Base-by-base conservation (phyloP, 306 rosid species). In the Cucurbita maxima region DNA sequence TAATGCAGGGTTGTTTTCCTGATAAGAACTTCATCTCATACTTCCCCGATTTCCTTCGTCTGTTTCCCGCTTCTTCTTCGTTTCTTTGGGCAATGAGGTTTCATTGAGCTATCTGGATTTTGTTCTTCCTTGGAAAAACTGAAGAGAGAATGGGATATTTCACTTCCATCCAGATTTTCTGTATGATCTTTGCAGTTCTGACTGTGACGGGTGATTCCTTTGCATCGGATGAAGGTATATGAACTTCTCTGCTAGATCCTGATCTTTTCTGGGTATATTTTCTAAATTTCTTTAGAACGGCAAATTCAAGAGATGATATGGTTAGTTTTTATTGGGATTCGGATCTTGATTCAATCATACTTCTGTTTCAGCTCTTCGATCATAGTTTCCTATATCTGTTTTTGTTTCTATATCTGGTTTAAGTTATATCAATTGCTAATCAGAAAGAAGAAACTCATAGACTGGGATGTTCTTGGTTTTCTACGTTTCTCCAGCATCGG, bases 221-320 rank as follows among this genome's bases (percentile, higher is more conserved):
- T 57, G 80, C 86, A 71, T 51, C 82, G 52, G 75, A 85, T 22
- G 98, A 93, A 90, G 97, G 98, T 93, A 73, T 10, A 71, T 73
- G 53, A 7, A 62, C 58, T 48, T 30, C n/a, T 69, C 43, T 76
- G 58, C 76, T 79, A 84, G 97, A 88, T 93, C 97, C 84, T 78
- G 81, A 68, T 51, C 20, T 63, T 71, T 69, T 48, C 5, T 12
- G 0, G 57, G 77, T 80, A 11, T 71, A 53, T 9, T 52, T 53
- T 53, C 5, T 34, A 5, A 10, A 69, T 72, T 72, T 72, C 2
- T 51, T n/a, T 14, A 72, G 37, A 9, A 40, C 25, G 37, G 52
- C 2, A 72, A 53, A n/a, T 72, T 72, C 41, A 72, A 56, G 51
- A 52, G 44, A 41, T 72, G 36, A 37, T 34, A n/a, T 72, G 18